A percentile compares a stretch with the other conserved stretches of the same genome.
Conservation (phyloP, 306 rosid species). For the Astragalus membranaceus region DNA sequence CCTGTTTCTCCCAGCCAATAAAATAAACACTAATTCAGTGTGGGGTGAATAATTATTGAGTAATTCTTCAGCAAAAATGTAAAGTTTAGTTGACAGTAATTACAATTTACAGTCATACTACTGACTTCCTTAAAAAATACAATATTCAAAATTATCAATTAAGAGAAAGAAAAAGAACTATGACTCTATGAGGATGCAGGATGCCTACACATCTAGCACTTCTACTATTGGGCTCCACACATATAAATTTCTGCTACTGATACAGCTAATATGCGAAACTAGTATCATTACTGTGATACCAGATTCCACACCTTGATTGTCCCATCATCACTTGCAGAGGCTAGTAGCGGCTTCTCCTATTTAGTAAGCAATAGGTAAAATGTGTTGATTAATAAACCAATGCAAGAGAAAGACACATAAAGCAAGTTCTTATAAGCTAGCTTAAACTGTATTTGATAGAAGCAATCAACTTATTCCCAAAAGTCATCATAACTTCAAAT, state of each 20-base stretch:
- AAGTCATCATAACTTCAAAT: not conserved
- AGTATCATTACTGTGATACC: slow-evolving; percentile 37
- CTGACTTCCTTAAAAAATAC: slow-evolving; percentile 4
- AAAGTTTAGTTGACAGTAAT: slow-evolving; percentile 9
- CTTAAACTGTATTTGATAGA: not conserved
- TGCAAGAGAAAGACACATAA: slow-evolving; percentile 2
- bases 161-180: slow-evolving; percentile 6
- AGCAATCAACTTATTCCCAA: not conserved
- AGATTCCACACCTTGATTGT: slow-evolving; percentile 85
- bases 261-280: slow-evolving; percentile 23
- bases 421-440: not conserved
- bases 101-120: slow-evolving; percentile 24
- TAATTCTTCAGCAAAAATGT: too few relatives aligned
- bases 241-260: slow-evolving; percentile 21
- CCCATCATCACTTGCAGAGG: slow-evolving; percentile 88
- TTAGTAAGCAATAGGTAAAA: not conserved
- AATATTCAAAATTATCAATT: slow-evolving; percentile 3
- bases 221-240: slow-evolving; percentile 25
- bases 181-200: not conserved
- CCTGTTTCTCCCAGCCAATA: not conserved
- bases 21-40: not conserved
- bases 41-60: too few relatives aligned
- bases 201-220: slow-evolving; percentile 23
- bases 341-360: slow-evolving; percentile 72
- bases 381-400: not conserved